Base-by-base conservation (phyloP, 805 yeast genomes). In the Hanseniaspora jakobsenii region DNA sequence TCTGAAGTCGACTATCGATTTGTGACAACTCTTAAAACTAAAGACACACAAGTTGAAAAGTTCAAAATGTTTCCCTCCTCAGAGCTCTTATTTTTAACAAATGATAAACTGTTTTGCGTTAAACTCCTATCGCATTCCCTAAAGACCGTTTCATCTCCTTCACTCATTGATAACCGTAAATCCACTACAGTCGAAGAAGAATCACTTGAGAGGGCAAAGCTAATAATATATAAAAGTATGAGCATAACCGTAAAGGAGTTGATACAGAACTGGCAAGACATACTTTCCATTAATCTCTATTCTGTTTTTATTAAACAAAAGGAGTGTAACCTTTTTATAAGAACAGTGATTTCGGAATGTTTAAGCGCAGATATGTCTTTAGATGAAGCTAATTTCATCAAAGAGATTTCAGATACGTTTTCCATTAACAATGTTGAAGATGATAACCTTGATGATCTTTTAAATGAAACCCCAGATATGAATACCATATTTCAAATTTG, bases 81-180 rank as follows among this genome's bases (percentile, higher is more conserved):
- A 6, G 22, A 32, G 8, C 12, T 35, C 3, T 17, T 29, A 5
- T 35, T 35, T 35, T 35, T 42, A 16, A 42, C 34, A 2, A 42
- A 42, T 29, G 46, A 42, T 23, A 42, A 42, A 24, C 28, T 28
- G 9, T 42, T 42, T 16, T 42, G 39, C 27, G 21, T 42, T 7
- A 42, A 42, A 12, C 12, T 35, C 8, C 17, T 42, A 13, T 42
- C 46, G 7, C 24, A 37, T 22, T 27, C 26, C 2, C 19, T 42
- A 21, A 42, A 27, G 35, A 42, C 46, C 5, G 18, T 35, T 10
- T 42, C 46, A 28, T 32, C 35, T 21, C 46, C 39, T 7, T 24
- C n/a, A n/a, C n/a, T n/a, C n/a, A n/a, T n/a, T n/a, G n/a, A n/a
- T n/a, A n/a, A n/a, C n/a, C n/a, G n/a, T n/a, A n/a, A n/a, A n/a